phyloP scores from a whole-genome alignment of 352 stramenopile species.

The Albugo candida region DNA sequence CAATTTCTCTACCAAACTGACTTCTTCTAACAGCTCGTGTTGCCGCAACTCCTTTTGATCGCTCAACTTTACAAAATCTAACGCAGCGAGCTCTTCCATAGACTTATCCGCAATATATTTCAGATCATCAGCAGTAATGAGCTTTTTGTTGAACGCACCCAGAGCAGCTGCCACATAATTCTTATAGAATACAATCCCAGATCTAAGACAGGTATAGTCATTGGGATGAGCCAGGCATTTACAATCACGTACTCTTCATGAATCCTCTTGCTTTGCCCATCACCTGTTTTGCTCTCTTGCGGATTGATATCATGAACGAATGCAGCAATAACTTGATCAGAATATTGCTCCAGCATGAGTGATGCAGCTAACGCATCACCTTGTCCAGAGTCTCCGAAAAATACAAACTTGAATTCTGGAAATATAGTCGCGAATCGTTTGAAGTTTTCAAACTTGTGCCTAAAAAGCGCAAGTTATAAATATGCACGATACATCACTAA shows the following conservation, averaged over 20 bases:
- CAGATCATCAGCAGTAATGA: slow-evolving; percentile 34
- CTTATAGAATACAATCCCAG: slow-evolving; percentile 48
- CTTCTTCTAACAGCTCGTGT: no score
- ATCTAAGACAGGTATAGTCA: neutral
- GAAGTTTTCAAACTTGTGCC: slow-evolving; percentile 69
- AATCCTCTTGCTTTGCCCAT: slow-evolving; percentile 29
- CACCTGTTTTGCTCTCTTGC: slow-evolving; percentile 24
- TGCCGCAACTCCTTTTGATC: no score
- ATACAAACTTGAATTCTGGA: slow-evolving; percentile 72
- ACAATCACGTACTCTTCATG: slow-evolving; percentile 33
- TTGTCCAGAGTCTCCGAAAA: slow-evolving; percentile 69
- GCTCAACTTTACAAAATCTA: no score
- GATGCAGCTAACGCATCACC: slow-evolving; percentile 56
- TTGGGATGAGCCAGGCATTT: neutral
- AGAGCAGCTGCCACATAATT: slow-evolving; percentile 47
- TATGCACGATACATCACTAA: neutral
- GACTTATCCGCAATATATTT: no score
- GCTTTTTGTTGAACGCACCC: slow-evolving; percentile 27
- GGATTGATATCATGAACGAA: slow-evolving; percentile 74
- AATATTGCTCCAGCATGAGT: slow-evolving; percentile 27
- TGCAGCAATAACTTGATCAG: slow-evolving; percentile 34
- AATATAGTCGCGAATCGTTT: slow-evolving; percentile 53
- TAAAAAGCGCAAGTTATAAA: slow-evolving; percentile 2
- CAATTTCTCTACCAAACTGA: no score
- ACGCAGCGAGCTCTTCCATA: no score